phyloP scores from a whole-genome alignment of 129 eudicot species.

The Centella asiatica region DNA sequence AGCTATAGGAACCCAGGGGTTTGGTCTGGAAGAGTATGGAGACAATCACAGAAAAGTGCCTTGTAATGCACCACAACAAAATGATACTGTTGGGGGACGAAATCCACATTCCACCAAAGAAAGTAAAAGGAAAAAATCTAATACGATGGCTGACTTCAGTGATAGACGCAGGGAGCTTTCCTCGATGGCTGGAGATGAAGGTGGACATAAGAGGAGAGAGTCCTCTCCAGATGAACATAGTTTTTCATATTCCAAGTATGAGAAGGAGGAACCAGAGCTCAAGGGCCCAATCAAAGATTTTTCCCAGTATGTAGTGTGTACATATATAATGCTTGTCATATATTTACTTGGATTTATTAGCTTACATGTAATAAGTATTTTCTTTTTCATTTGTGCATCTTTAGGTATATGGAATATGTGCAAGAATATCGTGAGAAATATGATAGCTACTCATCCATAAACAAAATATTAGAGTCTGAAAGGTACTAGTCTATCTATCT shows the following conservation, averaged over 20 bases:
- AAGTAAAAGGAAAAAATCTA: conserved; percentile 46
- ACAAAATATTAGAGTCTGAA: conserved; percentile 59
- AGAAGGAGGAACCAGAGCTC: conserved; percentile 79
- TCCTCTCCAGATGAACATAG: conserved; percentile 65
- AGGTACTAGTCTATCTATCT: no score
- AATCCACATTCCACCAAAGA: conserved; percentile 36
- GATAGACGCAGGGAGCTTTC: conserved; percentile 43
- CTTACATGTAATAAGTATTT: neutral
- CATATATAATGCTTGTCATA: neutral
- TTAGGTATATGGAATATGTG: conserved; percentile 78
- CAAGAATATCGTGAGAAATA: conserved; percentile 86
- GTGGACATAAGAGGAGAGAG: conserved; percentile 40
- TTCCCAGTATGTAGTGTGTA: conserved; percentile 56
- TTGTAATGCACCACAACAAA: conserved; percentile 26
- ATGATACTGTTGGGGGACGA: conserved; percentile 35
- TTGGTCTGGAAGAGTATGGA: conserved; percentile 43
- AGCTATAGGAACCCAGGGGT: conserved; percentile 29
- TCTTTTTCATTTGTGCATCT: conserved; percentile 22
- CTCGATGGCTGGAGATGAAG: conserved; percentile 33
- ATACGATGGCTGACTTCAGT: conserved; percentile 16
- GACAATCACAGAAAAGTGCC: conserved; percentile 40
- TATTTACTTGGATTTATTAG: neutral
- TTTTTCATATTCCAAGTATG: conserved; percentile 63
- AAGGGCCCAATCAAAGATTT: conserved; percentile 74
- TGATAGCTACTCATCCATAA: conserved; percentile 55